Evolutionary conservation across 2,329 filamentous ascomycete genomes (phyloP).

Genomic region (Fonsecaea nubica): DNA sequence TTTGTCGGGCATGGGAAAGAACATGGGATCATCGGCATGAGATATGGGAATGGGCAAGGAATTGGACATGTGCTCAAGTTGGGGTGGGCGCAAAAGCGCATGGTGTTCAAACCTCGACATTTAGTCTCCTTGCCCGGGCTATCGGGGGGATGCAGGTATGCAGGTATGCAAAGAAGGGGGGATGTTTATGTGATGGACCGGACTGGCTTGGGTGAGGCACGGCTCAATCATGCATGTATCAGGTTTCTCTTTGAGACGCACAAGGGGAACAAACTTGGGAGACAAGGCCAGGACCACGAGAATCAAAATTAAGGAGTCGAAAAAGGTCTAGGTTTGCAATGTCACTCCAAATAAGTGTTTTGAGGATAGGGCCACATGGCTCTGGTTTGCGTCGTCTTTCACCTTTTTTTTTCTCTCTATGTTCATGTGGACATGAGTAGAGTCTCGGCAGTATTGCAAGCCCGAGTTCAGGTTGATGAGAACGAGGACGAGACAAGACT

Average conservation of each 20-base stretch:
- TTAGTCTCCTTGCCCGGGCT: not conserved
- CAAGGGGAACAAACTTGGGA: not conserved
- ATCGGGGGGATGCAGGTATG: not conserved
- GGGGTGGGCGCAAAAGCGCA: constrained; percentile 3
- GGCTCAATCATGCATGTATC: constrained; percentile 7
- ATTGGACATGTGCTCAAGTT: not conserved
- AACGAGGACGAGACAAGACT: too few relatives aligned
- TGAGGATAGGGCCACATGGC: not conserved
- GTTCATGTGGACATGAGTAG: too few relatives aligned
- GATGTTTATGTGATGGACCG: not conserved
- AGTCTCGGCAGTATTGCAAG: too few relatives aligned
- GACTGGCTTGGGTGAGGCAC: not conserved
- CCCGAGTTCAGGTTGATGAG: too few relatives aligned
- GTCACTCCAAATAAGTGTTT: not conserved
- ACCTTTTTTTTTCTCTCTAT: too few relatives aligned
- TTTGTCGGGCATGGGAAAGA: not conserved
- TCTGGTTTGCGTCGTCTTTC: not conserved
- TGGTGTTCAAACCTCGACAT: not conserved
- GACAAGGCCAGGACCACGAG: not conserved
- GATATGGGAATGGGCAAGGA: not conserved
- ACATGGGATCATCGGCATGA: constrained; percentile 5
- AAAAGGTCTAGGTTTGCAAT: not conserved
- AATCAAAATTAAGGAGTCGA: not conserved
- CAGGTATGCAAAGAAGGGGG: not conserved
- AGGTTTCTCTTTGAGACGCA: not conserved